Evolutionary conservation across 306 rosid species (phyloP).

Genomic region (Cercis canadensis): DNA sequence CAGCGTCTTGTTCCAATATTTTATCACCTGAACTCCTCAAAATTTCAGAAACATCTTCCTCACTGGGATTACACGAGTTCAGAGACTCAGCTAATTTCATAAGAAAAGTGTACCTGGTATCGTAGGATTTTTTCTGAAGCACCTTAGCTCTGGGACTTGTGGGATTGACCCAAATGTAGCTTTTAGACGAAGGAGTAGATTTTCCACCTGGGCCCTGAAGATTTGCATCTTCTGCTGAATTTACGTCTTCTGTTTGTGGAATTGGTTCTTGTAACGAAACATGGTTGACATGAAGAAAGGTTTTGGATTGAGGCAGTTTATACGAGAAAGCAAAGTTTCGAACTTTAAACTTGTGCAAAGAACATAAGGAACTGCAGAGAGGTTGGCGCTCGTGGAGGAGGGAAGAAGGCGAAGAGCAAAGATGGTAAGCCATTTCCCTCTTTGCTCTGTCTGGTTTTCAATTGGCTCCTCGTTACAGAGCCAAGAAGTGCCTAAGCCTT

Average conservation of each 20-base stretch:
- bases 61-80: slow-evolving; percentile 53
- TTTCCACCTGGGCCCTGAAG: slow-evolving; percentile 47
- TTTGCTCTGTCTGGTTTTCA: neutral
- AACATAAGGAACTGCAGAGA: slow-evolving; percentile 34
- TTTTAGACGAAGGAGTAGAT: slow-evolving; percentile 50
- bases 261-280: slow-evolving; percentile 68
- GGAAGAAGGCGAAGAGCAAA: slow-evolving; percentile 63
- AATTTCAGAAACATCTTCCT: slow-evolving; percentile 50
- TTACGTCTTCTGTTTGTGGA: slow-evolving; percentile 35
- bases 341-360: slow-evolving; percentile 35
- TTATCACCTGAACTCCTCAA: slow-evolving; percentile 52
- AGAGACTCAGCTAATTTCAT: slow-evolving; percentile 58
- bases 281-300: slow-evolving; percentile 54
- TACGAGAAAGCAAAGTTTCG: slow-evolving; percentile 33
- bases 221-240: slow-evolving; percentile 23
- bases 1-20: slow-evolving; percentile 58
- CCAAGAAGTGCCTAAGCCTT: slow-evolving; percentile 30
- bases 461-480: neutral
- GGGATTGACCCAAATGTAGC: slow-evolving; percentile 88
- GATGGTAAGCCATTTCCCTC: slow-evolving; percentile 68
- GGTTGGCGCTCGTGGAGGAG: slow-evolving; percentile 59
- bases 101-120: slow-evolving; percentile 63
- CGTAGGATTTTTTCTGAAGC: slow-evolving; percentile 63
- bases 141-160: slow-evolving; percentile 78
- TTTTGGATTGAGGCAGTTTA: slow-evolving; percentile 40